Base-by-base conservation (phyloP, 2,329 filamentous ascomycete genomes). In the Macrophomina phaseolina region DNA sequence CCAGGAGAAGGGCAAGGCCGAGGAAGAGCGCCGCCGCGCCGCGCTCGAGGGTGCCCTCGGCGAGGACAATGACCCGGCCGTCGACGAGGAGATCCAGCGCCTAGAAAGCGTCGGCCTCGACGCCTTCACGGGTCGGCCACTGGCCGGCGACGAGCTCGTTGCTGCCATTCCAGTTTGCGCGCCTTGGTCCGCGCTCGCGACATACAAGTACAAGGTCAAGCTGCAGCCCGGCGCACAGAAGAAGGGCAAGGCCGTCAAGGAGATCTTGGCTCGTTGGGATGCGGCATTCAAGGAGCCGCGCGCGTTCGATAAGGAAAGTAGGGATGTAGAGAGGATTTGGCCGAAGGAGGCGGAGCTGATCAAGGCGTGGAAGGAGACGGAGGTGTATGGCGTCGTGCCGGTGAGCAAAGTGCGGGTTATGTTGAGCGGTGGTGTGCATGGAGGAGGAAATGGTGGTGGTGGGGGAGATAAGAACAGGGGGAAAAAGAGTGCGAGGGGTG, bases 161-260 rank as follows among this genome's bases (percentile, higher is more conserved):
- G 84, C 86, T 52, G 87, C 86, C 0, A 84, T 89, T 58, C 86
- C 87, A 1, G 81, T 90, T 6, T 88, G 86, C 65, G 87, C 87
- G 9, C 87, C 87, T 1, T 90, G 87, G 87, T 80, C 82, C n/a
- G 84, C 87, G 0, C 77, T 90, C 65, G 80, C 83, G 80, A 87
- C 86, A 66, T 91, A 91, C 80, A 97, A 97, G 80, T 98, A 97
- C 83, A 96, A 96, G 79, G 92, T 90, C 64, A 99, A 99, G 82
- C 79, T 99, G 72, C 95, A 98, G 79, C 95, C 95, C 0, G 95
- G 95, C 0, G 81, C 89, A 0, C 86, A 90, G 70, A 99, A 98
- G 84, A 97, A 97, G 81, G 94, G 95, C 9, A 98, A 97, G 77
- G 94, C 93, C 0, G 89, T 97, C 56, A 92, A 92, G 76, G 94